Evolutionary conservation across 768 basidiomycete species (phyloP).

Genomic region (Termitomyces sp.): DNA sequence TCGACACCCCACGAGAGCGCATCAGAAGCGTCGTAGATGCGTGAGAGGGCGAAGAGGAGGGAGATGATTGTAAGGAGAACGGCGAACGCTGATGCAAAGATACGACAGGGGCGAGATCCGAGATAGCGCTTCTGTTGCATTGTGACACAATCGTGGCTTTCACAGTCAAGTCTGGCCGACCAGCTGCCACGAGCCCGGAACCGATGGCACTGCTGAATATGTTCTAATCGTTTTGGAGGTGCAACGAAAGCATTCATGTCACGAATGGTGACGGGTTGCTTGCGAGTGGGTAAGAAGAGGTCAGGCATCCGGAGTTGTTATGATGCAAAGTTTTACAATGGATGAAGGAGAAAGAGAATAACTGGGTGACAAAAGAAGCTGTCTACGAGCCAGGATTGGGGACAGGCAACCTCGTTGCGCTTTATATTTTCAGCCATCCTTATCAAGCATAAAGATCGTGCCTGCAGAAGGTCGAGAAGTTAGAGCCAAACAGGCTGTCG

Average conservation of each 20-base stretch:
- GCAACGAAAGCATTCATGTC: neutral
- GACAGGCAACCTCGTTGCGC: neutral
- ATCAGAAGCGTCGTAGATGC: constrained; percentile 20
- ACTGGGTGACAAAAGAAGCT: too few relatives aligned
- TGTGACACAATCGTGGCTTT: neutral
- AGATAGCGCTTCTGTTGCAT: constrained; percentile 1
- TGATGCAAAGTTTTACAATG: too few relatives aligned
- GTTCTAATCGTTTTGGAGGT: neutral
- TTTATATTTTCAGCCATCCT: neutral
- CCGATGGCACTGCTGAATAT: neutral
- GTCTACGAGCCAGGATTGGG: neutral
- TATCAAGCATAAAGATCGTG: neutral
- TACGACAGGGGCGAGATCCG: constrained; percentile 14
- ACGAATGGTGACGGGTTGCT: neutral
- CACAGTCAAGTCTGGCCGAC: neutral
- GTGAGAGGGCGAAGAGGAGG: constrained; percentile 25
- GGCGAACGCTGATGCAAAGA: constrained; percentile 30
- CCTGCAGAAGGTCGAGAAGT: neutral
- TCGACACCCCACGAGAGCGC: constrained; percentile 17
- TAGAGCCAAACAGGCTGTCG: neutral
- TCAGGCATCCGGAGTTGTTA: neutral
- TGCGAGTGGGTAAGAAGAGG: neutral
- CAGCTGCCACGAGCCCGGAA: neutral
- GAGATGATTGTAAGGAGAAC: constrained; percentile 25
- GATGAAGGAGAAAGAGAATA: too few relatives aligned